Evolutionary conservation across 441 rosid genomes (phyloP).

Genomic region (Euphorbia celastroides): DNA sequence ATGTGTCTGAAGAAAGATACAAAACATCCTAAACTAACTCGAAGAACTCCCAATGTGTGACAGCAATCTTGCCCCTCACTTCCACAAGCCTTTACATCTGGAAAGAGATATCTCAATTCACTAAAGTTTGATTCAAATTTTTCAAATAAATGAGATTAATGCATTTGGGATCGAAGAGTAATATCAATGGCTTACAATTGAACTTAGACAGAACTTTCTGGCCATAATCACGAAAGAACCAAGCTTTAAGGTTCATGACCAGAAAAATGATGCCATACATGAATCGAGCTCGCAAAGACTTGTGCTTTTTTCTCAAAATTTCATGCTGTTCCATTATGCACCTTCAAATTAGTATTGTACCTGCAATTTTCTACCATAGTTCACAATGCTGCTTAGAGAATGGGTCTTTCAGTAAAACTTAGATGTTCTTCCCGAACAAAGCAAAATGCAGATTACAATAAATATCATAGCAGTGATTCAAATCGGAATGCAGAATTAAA

Average conservation of each 20-base stretch:
- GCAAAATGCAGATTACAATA: neutral
- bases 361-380: neutral
- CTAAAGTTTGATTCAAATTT: neutral
- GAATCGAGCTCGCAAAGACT: conserved; percentile 56
- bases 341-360: neutral
- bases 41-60: conserved; percentile 70
- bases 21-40: conserved; percentile 85
- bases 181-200: conserved; percentile 38
- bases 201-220: conserved; percentile 43
- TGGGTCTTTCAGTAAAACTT: no score
- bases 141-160: neutral
- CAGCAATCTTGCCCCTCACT: conserved; percentile 51
- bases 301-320: conserved; percentile 36
- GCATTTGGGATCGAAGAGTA: neutral
- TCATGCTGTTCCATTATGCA: conserved; percentile 34
- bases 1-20: conserved; percentile 44
- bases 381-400: neutral
- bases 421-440: neutral
- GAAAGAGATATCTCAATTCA: no score
- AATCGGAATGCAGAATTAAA: no score
- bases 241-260: conserved; percentile 58
- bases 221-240: conserved; percentile 88
- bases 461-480: no score
- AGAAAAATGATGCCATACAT: conserved; percentile 65
- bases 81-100: conserved; percentile 75